Percentiles rank a stretch among this genome's conserved stretches.
phyloP scores from a whole-genome alignment of 1,139 yeast genomes.

The Pichia sorboxylosa region DNA sequence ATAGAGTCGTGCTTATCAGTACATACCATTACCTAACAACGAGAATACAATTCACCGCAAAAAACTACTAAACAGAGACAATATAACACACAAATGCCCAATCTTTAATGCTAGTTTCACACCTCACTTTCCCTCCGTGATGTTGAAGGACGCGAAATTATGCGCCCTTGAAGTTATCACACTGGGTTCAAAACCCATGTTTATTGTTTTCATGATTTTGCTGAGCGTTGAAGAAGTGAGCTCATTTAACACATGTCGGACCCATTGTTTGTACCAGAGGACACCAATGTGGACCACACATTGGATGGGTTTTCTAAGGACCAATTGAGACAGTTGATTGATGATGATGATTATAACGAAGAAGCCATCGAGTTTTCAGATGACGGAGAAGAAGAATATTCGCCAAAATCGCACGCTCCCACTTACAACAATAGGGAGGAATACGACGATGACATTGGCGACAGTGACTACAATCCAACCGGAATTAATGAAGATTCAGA shows the following conservation, averaged over 20 bases:
- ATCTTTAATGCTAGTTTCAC: too few species aligned
- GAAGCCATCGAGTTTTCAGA: slow-evolving; percentile 19
- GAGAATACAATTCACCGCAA: too few species aligned
- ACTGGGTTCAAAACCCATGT: too few species aligned
- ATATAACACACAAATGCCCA: too few species aligned
- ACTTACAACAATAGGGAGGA: not conserved
- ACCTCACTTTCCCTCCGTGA: too few species aligned
- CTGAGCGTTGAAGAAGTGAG: not conserved
- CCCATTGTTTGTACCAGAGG: not conserved
- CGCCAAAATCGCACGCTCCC: slow-evolving; percentile 4
- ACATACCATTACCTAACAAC: too few species aligned
- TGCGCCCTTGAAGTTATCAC: too few species aligned
- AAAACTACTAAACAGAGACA: too few species aligned
- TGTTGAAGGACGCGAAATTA: too few species aligned
- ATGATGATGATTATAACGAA: slow-evolving; percentile 29
- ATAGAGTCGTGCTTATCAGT: too few species aligned
- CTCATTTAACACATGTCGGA: slow-evolving; percentile 1
- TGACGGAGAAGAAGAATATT: slow-evolving; percentile 6
- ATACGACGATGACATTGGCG: slow-evolving; percentile 7
- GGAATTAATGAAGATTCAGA: slow-evolving; percentile 11
- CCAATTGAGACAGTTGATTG: slow-evolving; percentile 20
- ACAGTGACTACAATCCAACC: slow-evolving; percentile 25
- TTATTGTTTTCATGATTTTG: too few species aligned
- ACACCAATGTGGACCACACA: slow-evolving; percentile 7
- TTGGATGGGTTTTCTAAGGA: slow-evolving; percentile 20